Percentiles rank a stretch among this genome's conserved stretches.
Evolutionary conservation across 1,284 basidiomycete genomes (phyloP).

Genomic region (Naganishia sp.): DNA sequence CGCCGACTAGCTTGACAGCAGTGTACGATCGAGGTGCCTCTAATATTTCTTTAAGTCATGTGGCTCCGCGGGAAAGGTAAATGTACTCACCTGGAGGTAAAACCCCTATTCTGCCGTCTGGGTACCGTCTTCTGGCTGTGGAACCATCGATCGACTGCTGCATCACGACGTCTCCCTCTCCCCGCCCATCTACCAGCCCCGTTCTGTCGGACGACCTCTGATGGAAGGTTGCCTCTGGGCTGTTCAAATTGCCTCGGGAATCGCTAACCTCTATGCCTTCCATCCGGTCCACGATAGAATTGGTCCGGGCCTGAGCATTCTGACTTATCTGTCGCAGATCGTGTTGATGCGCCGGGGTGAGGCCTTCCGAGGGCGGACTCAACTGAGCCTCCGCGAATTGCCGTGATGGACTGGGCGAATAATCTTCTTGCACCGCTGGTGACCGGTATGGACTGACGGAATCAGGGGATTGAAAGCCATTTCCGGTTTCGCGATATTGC

Average conservation of each 20-base stretch:
- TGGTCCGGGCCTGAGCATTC: not conserved
- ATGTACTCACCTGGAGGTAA: constrained; percentile 31
- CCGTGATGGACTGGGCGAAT: constrained; percentile 18
- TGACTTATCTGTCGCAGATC: not conserved
- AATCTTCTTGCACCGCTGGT: constrained; percentile 13
- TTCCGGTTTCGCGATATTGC: constrained; percentile 18
- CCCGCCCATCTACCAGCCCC: constrained; percentile 20
- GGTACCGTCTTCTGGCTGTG: constrained; percentile 11
- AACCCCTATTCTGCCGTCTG: constrained; percentile 32
- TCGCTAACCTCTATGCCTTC: constrained; percentile 24
- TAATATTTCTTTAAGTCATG: constrained; percentile 24
- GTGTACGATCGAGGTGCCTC: constrained; percentile 56
- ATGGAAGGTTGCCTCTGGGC: not conserved
- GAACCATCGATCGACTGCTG: constrained; percentile 8
- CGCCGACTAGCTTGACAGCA: constrained; percentile 82
- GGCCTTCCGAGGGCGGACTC: constrained; percentile 7
- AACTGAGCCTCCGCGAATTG: not conserved
- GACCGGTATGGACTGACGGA: constrained; percentile 19
- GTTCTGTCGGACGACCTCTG: not conserved
- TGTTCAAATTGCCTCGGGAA: not conserved
- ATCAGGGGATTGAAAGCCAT: constrained; percentile 16
- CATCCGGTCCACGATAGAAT: constrained; percentile 25
- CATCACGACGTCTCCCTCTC: constrained; percentile 19
- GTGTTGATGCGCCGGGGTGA: not conserved
- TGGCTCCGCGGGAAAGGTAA: not conserved